Evolutionary conservation across 2,329 filamentous ascomycete genomes (phyloP), one percentile per base, ranked within the genome.

Genomic region (Ophiostoma sp.): DNA sequence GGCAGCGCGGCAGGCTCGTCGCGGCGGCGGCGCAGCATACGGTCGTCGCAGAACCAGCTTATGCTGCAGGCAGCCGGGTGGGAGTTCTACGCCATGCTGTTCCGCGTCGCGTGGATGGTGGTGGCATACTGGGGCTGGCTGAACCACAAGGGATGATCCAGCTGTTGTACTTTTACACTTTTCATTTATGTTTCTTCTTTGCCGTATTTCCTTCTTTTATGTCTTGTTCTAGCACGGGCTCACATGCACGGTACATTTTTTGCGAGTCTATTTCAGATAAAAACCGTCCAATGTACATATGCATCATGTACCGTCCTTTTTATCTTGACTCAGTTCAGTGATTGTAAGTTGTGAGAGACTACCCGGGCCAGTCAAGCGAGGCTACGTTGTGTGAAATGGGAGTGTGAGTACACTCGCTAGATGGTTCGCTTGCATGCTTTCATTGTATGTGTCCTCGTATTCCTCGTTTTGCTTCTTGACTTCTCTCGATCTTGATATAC

Each of bases 71-170:
- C 60, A 27, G 82, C 90, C 5, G 75, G 80, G 44, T 79, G 81
- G 40, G 89, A 94, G 76, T 78, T 92, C 49, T 83, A 82, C 77
- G 83, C 81, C 8, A 88, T 85, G 62, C 73, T 88, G 18, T 87
- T 85, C 79, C 81, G 84, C 64, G 87, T 93, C 3, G 81, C 81
- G 5, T 86, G 84, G 82, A 84, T 90, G 76, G 86, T 85, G 27
- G 76, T 88, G 62, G 72, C 80, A 14, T 87, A 87, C 76, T 95
- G 90, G 81, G 81, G 81, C 42, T 91, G 87, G 78, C 78, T 94
- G 73, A 81, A 88, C 68, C 86, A 84, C 78, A 82, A 82, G 74
- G 88, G 88, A 6, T 73, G 49, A 68, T 45, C 5, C 45, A 12
- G 36, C 18, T 4, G 40, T 45, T 40, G 52, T 45, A 55, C n/a